Percentiles rank a stretch among this genome's conserved stretches.
phyloP scores from a whole-genome alignment of 2,329 filamentous ascomycete genomes.

The Blumeriella jaapii region DNA sequence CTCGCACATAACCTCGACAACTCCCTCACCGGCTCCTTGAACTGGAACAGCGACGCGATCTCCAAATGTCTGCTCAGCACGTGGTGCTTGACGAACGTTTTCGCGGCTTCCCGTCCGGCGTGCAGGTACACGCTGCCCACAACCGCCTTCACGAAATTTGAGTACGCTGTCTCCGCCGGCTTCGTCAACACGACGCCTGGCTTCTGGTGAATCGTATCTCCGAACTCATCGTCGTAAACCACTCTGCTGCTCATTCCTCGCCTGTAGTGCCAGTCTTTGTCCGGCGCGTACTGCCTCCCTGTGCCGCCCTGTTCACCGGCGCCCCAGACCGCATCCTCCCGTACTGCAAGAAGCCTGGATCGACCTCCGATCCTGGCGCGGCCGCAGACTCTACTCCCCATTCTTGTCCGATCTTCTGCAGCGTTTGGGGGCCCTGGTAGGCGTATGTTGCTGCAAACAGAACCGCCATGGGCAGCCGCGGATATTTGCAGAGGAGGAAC shows the following conservation, averaged over 20 bases:
- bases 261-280: slow-evolving; percentile 42
- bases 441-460: slow-evolving; percentile 77
- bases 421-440: slow-evolving; percentile 64
- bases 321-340: slow-evolving; percentile 35
- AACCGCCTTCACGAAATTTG: slow-evolving; percentile 71
- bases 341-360: slow-evolving; percentile 84
- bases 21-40: slow-evolving; percentile 74
- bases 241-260: slow-evolving; percentile 66
- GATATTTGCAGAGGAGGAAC: slow-evolving; percentile 78
- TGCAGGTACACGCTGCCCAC: slow-evolving; percentile 81
- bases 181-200: slow-evolving; percentile 19
- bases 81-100: slow-evolving; percentile 74
- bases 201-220: slow-evolving; percentile 41
- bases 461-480: slow-evolving; percentile 80
- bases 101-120: slow-evolving; percentile 64
- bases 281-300: slow-evolving; percentile 40
- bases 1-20: slow-evolving; percentile 71
- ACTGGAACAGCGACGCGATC: slow-evolving; percentile 68
- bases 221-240: slow-evolving; percentile 76
- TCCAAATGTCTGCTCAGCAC: slow-evolving; percentile 71
- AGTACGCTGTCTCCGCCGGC: slow-evolving; percentile 41
- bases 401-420: slow-evolving; percentile 62
- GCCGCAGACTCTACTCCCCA: slow-evolving; percentile 92
- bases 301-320: slow-evolving; percentile 32
- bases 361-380: slow-evolving; percentile 79